Percentiles rank a stretch among this genome's conserved stretches.
Conservation (phyloP, 2,329 filamentous ascomycete genomes). For the Cercospora nicotianae region DNA sequence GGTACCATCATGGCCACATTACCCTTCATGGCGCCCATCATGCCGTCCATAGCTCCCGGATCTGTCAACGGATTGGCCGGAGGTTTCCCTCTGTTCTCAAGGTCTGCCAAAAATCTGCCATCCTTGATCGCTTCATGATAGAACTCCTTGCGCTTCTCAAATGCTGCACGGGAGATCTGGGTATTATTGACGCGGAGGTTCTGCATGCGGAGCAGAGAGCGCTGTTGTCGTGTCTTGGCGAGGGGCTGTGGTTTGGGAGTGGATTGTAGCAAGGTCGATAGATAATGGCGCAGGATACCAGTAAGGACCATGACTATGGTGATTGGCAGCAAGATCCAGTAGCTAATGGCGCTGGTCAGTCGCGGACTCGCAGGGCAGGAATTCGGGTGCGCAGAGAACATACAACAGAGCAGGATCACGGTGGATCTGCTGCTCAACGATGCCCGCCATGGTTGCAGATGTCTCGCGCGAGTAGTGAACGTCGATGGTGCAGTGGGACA, state of each 20-base stretch:
- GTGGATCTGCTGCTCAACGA: constrained; percentile 91
- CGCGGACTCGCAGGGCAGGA: not conserved
- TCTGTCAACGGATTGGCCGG: constrained; percentile 93
- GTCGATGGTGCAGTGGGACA: not conserved
- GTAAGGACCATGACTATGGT: constrained; percentile 97
- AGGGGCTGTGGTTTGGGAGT: constrained; percentile 79
- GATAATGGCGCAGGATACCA: constrained; percentile 93
- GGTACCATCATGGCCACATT: constrained; percentile 99
- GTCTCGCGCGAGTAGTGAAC: not conserved
- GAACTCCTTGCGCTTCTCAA: constrained; percentile 76
- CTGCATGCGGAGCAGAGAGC: constrained; percentile 78
- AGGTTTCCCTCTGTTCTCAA: constrained; percentile 79
- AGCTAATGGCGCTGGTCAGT: constrained; percentile 58
- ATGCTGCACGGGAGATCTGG: constrained; percentile 74
- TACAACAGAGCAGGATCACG: constrained; percentile 98
- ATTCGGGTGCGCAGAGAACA: constrained; percentile 40
- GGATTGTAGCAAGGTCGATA: constrained; percentile 82
- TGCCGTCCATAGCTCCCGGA: constrained; percentile 95
- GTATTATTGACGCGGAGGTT: constrained; percentile 80
- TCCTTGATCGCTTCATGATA: constrained; percentile 79
- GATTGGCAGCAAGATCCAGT: constrained; percentile 98
- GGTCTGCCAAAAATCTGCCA: constrained; percentile 86
- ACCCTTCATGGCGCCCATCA: constrained; percentile 99
- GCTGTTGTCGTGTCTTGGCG: constrained; percentile 77
- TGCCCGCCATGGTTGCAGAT: constrained; percentile 67